These are phyloP conservation scores for Mortierella sp. DNA, from an alignment of 371 early-diverging fungal genomes.

Conservation along the genomic window DNA sequence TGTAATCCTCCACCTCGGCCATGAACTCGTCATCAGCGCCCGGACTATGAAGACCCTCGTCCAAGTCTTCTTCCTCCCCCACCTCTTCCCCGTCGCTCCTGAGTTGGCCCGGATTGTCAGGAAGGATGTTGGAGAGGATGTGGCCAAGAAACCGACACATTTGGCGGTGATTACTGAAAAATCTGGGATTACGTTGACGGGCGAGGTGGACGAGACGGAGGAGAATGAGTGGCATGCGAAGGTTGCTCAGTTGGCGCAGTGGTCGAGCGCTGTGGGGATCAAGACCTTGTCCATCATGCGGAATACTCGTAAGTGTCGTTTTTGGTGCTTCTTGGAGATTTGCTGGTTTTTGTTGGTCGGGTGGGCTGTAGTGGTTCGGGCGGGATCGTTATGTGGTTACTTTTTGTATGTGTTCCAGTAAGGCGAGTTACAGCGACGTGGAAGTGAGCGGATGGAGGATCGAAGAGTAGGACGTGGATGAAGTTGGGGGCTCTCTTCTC, in stretches of 20 bases:
- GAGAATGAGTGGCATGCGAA: constrained; percentile 43
- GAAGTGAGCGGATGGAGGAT: not conserved
- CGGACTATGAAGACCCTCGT: constrained; percentile 40
- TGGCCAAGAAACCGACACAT: constrained; percentile 41
- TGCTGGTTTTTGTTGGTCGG: not conserved
- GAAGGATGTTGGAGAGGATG: constrained; percentile 22
- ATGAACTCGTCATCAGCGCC: constrained; percentile 32
- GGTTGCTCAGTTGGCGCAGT: constrained; percentile 41
- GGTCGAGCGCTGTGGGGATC: constrained; percentile 46
- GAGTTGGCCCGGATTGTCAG: constrained; percentile 30
- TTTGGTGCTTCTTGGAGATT: not conserved
- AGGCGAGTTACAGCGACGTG: not conserved
- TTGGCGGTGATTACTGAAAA: constrained; percentile 39
- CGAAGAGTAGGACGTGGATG: not conserved
- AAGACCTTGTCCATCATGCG: constrained; percentile 50
- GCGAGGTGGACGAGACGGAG: constrained; percentile 34
- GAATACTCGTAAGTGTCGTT: constrained; percentile 32
- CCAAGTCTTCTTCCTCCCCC: constrained; percentile 41
- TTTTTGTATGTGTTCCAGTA: not conserved
- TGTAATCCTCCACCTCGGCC: constrained; percentile 38
- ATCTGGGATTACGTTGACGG: constrained; percentile 11
- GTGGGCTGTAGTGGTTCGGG: not conserved
- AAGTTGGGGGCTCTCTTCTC: not conserved
- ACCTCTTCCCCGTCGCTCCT: constrained; percentile 39
- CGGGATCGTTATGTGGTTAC: not conserved